Evolutionary conservation across 1,284 basidiomycete species (phyloP), one percentile per base, ranked within the genome.

Genomic region (Apiotrichum mycotoxinovorans): DNA sequence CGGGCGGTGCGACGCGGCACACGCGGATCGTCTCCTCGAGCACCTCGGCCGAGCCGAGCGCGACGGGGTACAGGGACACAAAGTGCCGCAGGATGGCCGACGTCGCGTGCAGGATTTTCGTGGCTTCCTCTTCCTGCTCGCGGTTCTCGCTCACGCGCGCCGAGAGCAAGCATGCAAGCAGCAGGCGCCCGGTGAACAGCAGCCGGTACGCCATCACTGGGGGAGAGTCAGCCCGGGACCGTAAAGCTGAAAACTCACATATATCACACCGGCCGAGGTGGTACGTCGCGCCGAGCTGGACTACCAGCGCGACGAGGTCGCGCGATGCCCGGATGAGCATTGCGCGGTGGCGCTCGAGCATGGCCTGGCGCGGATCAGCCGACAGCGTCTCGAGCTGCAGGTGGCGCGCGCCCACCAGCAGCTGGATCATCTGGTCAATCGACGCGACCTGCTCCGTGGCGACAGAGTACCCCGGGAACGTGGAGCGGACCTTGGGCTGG

Each of bases 11-110:
- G 8, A 60, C 52, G 4, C 54, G 51, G 33, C 58, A 60, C 4
- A 60, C 55, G 2, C 58, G 50, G 23, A 55, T 60, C 2, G 62
- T 64, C 43, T 64, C 62, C 47, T 61, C 57, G 17, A 64, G 37
- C 2, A 61, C 59, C 20, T 64, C 62, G 1, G 54, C 54, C 5
- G 62, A 57, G 14, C 62, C 62, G 3, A 61, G 37, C 4, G 62
- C 57, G 30, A 61, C 56, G 2, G 62, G 57, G 20, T 60, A 59
- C 4, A 56, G 26, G 5, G 58, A 37, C 0, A 58, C 60, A 23
- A 64, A 56, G 38, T 58, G 57, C 10, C 55, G 54, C 17, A 64
- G 50, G 22, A 60, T 48, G 2, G 58, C 50, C 2, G 57, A 54
- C 4, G 52, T 45, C 1, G 62, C 62, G 26, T 59, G 57, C 1